Conservation (phyloP, 2,329 filamentous ascomycete species). For the Myriosclerotinia curreyana region DNA sequence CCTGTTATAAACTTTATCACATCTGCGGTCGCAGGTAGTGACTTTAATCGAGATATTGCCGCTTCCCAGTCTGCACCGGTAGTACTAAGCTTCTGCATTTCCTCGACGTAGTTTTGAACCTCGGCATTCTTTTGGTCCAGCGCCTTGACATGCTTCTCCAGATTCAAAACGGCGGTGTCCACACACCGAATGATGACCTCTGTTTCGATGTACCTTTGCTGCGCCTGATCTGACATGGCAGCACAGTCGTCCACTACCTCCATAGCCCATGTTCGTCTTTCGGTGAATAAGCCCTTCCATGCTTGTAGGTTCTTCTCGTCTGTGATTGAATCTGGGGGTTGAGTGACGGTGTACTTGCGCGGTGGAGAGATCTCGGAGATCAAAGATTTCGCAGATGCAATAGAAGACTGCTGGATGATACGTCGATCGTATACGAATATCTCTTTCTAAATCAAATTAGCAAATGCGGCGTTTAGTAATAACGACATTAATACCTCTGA, state of each 20-base stretch:
- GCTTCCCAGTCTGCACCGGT: constrained; percentile 65
- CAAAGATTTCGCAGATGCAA: constrained; percentile 45
- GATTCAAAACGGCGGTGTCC: constrained; percentile 81
- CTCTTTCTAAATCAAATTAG: constrained; percentile 60
- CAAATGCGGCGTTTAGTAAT: constrained; percentile 2
- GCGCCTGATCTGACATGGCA: constrained; percentile 58
- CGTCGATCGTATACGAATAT: constrained; percentile 90
- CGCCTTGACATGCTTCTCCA: constrained; percentile 69
- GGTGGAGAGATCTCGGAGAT: constrained; percentile 51
- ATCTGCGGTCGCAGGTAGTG: constrained; percentile 60
- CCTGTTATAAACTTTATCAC: constrained; percentile 67
- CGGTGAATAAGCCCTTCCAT: constrained; percentile 85
- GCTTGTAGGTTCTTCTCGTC: constrained; percentile 76
- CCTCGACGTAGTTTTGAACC: constrained; percentile 66
- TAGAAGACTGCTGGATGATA: constrained; percentile 58
- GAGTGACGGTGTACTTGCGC: constrained; percentile 55
- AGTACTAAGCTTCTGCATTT: constrained; percentile 65
- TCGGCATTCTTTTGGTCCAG: constrained; percentile 71
- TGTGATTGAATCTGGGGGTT: constrained; percentile 77
- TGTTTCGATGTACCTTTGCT: constrained; percentile 68
- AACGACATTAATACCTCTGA: constrained; percentile 60
- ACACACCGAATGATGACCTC: constrained; percentile 75
- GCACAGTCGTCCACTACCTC: constrained; percentile 66
- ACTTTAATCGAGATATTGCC: constrained; percentile 62
- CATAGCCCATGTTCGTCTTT: constrained; percentile 76